phyloP scores from a whole-genome alignment of 768 basidiomycete species.

The Mycena vitilis region DNA sequence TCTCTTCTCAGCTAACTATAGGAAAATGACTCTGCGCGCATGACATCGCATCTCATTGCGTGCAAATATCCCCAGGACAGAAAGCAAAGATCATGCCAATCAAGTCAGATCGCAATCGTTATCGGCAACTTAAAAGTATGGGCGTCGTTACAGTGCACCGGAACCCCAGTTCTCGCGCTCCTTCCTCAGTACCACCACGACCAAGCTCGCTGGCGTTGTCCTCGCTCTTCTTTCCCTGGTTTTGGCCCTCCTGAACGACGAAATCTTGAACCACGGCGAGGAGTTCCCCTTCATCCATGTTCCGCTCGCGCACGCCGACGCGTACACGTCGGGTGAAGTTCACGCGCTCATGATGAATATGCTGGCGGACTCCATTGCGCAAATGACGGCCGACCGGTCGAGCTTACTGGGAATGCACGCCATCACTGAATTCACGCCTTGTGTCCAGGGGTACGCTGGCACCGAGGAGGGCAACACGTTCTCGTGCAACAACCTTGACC shows the following conservation, averaged over 20 bases:
- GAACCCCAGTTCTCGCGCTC: neutral
- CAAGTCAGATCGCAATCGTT: neutral
- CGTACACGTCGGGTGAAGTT: constrained; percentile 32
- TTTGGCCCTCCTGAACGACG: constrained; percentile 12
- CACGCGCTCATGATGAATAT: constrained; percentile 35
- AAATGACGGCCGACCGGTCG: constrained; percentile 19
- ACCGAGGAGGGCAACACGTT: constrained; percentile 27
- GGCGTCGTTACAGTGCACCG: too few species aligned
- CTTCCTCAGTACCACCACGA: constrained; percentile 20
- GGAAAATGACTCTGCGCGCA: too few species aligned
- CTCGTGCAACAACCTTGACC: constrained; percentile 33
- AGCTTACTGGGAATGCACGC: constrained; percentile 25
- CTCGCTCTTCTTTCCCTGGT: constrained; percentile 20
- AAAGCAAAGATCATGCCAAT: too few species aligned
- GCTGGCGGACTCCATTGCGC: constrained; percentile 25
- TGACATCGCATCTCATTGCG: too few species aligned
- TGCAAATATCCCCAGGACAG: too few species aligned
- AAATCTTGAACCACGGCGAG: constrained; percentile 24
- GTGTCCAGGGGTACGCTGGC: constrained; percentile 33
- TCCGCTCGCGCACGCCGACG: constrained; percentile 32
- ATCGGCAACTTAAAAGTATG: neutral
- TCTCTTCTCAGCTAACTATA: too few species aligned
- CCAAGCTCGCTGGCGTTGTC: constrained; percentile 2
- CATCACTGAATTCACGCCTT: constrained; percentile 30
- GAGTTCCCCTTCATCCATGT: constrained; percentile 32